Evolutionary conservation across 2,329 filamentous ascomycete species (phyloP).

Genomic region (Claviceps digitariae): DNA sequence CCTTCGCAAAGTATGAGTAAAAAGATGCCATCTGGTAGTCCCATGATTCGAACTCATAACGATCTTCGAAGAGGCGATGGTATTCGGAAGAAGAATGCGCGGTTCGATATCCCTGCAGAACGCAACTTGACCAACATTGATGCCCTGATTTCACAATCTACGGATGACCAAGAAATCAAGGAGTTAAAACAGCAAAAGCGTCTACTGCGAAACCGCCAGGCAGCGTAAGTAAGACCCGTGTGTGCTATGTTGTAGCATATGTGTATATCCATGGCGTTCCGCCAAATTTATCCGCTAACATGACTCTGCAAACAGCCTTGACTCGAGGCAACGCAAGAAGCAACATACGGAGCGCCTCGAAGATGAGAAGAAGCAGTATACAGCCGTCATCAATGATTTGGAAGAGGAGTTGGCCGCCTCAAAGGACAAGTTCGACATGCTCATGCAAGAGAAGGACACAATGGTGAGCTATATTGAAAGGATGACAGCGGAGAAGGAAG

Average conservation of each 20-base stretch:
- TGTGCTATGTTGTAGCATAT: neutral
- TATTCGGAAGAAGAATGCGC: conserved; percentile 97
- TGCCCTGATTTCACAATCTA: conserved; percentile 74
- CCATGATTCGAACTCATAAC: conserved; percentile 60
- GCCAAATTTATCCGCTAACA: conserved; percentile 8
- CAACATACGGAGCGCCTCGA: conserved; percentile 93
- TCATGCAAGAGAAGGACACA: conserved; percentile 59
- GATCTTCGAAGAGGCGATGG: conserved; percentile 69
- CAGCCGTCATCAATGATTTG: conserved; percentile 59
- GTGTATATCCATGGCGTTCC: too few species aligned
- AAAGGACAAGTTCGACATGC: conserved; percentile 55
- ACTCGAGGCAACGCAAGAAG: conserved; percentile 96
- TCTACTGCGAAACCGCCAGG: conserved; percentile 85
- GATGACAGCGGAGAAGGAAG: conserved; percentile 77
- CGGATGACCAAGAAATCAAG: conserved; percentile 86
- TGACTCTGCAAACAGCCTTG: conserved; percentile 46
- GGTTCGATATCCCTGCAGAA: conserved; percentile 92
- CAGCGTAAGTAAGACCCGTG: conserved; percentile 57
- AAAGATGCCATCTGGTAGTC: conserved; percentile 53
- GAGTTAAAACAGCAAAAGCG: conserved; percentile 98
- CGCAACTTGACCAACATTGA: conserved; percentile 93
- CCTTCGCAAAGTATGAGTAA: conserved; percentile 38
- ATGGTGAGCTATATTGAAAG: conserved; percentile 62
- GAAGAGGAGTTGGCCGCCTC: conserved; percentile 64
- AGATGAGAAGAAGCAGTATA: conserved; percentile 90